Evolutionary conservation across 2,329 filamentous ascomycete genomes (phyloP).

Genomic region (Aspergillus sp.): DNA sequence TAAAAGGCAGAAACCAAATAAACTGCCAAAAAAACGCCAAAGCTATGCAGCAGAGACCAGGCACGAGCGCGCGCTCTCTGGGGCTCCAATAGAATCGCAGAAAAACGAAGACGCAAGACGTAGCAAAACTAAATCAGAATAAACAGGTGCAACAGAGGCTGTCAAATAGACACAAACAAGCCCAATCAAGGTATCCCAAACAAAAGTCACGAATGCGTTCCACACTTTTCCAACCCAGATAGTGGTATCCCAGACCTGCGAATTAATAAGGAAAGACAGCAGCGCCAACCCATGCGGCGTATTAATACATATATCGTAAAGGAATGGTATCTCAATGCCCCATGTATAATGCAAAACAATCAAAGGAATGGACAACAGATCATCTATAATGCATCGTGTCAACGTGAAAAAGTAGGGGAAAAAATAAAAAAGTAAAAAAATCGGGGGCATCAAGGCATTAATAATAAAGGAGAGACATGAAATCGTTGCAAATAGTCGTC

Average conservation of each 20-base stretch:
- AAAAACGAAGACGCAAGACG: neutral
- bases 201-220: slow-evolving; percentile 7
- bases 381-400: slow-evolving; percentile 31
- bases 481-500: slow-evolving; percentile 28
- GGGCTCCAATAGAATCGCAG: neutral
- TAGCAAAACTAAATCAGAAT: neutral
- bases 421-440: neutral
- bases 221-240: slow-evolving; percentile 20
- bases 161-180: neutral
- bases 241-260: slow-evolving; percentile 29
- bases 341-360: slow-evolving; percentile 26
- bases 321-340: slow-evolving; percentile 36
- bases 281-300: slow-evolving; percentile 38
- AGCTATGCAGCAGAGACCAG: slow-evolving; percentile 12
- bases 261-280: slow-evolving; percentile 38
- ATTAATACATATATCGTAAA: slow-evolving; percentile 35
- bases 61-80: neutral
- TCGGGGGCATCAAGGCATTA: slow-evolving; percentile 34
- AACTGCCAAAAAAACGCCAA: slow-evolving; percentile 7
- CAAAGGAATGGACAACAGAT: slow-evolving; percentile 35
- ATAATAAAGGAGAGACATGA: slow-evolving; percentile 35
- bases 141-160: neutral
- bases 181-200: slow-evolving; percentile 8
- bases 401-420: slow-evolving; percentile 18
- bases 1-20: neutral